A percentile compares a stretch with the other conserved stretches of the same genome.
Conservation (phyloP, 306 rosid genomes). For the Corylus heterophylla region DNA sequence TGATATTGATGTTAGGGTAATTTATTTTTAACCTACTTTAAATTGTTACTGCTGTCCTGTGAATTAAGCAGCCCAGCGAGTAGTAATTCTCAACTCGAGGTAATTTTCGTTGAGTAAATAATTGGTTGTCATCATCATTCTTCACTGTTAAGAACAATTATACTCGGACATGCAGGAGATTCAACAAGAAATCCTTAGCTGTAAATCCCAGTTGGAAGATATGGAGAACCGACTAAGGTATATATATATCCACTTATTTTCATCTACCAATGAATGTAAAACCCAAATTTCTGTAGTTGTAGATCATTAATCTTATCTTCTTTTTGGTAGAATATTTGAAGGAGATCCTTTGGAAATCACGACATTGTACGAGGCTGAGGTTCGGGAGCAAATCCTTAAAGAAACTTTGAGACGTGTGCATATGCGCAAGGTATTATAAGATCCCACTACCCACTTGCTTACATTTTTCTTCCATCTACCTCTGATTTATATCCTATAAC, state of each 20-base stretch:
- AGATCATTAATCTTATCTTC: background rate
- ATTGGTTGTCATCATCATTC: background rate
- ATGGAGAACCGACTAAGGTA: constrained; percentile 55
- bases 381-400: constrained; percentile 43
- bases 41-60: background rate
- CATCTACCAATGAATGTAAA: background rate
- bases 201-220: constrained; percentile 48
- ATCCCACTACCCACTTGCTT: background rate
- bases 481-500: background rate
- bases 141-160: background rate
- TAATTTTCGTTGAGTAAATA: background rate
- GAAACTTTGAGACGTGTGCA: constrained; percentile 53
- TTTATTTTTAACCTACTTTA: background rate
- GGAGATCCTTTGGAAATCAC: constrained; percentile 57
- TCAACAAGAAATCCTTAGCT: constrained; percentile 41
- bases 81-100: constrained; percentile 52
- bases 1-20: background rate
- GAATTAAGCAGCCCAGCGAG: constrained; percentile 36
- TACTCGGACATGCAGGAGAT: constrained; percentile 36
- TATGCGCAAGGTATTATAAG: constrained; percentile 37
- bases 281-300: constrained; percentile 1
- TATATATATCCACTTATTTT: constrained; percentile 6
- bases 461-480: background rate
- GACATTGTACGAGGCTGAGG: constrained; percentile 48
- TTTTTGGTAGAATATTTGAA: constrained; percentile 50